Conservation (phyloP, 768 basidiomycete genomes). For the Baorangia bicolor region DNA sequence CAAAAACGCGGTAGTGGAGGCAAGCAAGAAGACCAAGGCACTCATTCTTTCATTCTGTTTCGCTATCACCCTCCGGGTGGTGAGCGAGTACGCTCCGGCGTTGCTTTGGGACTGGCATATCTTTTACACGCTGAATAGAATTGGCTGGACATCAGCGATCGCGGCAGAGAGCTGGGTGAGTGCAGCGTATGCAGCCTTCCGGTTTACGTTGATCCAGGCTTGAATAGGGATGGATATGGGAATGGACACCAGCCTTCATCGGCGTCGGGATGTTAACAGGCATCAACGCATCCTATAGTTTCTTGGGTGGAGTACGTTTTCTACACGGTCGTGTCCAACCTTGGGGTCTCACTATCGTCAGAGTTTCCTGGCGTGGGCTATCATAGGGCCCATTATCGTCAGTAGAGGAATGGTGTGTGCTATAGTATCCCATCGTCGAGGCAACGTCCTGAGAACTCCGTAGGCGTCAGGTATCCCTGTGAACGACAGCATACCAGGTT, state of each 20-base stretch:
- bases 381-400: slow-evolving; percentile 56
- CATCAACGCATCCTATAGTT: slow-evolving; percentile 58
- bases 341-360: background rate
- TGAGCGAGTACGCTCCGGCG: background rate
- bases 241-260: slow-evolving; percentile 53
- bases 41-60: background rate
- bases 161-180: slow-evolving; percentile 2
- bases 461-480: background rate
- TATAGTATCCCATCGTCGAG: background rate
- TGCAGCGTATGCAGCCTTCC: background rate
- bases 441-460: background rate
- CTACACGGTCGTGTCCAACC: background rate
- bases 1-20: background rate
- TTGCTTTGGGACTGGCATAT: slow-evolving; percentile 1
- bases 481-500: background rate
- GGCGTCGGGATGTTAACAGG: slow-evolving; percentile 60
- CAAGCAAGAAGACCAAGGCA: background rate
- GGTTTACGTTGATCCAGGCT: background rate
- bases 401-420: slow-evolving; percentile 7
- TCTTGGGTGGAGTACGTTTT: slow-evolving; percentile 40
- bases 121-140: background rate
- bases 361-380: slow-evolving; percentile 64
- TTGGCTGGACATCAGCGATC: background rate
- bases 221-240: slow-evolving; percentile 21
- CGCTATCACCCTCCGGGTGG: background rate